These are phyloP conservation scores for Rheum nobile DNA, from an alignment of 148 eudicot genomes.

Conservation along the genomic window DNA sequence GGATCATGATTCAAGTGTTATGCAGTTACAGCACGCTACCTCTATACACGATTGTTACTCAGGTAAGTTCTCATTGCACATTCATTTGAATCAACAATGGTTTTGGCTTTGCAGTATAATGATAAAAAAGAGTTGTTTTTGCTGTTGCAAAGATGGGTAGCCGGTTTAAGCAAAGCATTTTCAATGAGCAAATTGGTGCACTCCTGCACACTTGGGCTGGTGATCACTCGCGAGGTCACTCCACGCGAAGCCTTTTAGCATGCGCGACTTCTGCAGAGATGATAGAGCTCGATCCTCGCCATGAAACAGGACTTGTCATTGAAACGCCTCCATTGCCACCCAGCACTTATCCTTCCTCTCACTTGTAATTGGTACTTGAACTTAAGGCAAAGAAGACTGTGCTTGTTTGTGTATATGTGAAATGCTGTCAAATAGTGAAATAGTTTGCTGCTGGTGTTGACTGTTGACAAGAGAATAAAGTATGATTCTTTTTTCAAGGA, in stretches of 20 bases:
- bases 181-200: neutral
- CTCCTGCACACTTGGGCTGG: neutral
- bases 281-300: neutral
- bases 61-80: slow-evolving; percentile 15
- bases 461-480: neutral
- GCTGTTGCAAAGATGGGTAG: slow-evolving; percentile 10
- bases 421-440: neutral
- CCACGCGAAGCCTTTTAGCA: neutral
- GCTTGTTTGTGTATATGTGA: neutral
- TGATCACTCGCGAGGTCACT: neutral
- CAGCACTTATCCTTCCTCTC: neutral
- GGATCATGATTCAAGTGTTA: slow-evolving; percentile 33
- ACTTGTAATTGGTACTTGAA: neutral
- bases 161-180: slow-evolving; percentile 8
- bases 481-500: neutral
- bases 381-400: neutral
- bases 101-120: neutral
- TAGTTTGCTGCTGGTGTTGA: neutral
- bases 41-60: slow-evolving; percentile 32
- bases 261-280: neutral
- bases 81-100: neutral
- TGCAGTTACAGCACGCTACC: slow-evolving; percentile 42
- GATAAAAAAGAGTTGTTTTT: neutral
- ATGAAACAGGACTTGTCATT: slow-evolving; percentile 5
- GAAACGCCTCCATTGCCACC: neutral